Conservation (phyloP, 176 grass and related monocot species). For the Microstegium vimineum region DNA sequence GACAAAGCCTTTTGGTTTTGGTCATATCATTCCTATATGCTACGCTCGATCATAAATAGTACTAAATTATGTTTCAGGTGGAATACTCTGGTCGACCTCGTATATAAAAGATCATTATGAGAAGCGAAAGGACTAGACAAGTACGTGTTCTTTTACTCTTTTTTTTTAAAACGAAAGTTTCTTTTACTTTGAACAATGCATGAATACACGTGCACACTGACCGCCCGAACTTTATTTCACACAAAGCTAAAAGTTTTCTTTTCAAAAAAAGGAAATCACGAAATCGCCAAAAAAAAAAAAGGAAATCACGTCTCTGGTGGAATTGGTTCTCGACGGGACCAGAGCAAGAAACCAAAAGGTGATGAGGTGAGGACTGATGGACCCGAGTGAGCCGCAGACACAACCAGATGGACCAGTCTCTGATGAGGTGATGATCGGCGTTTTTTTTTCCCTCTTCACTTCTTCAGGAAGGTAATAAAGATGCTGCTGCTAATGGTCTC, state of each 20-base stretch:
- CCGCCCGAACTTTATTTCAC: neutral
- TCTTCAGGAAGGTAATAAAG: too few relatives aligned
- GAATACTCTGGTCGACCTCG: too few relatives aligned
- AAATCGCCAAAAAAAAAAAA: too few relatives aligned
- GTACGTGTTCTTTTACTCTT: neutral
- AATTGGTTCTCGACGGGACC: neutral
- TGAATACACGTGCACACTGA: too few relatives aligned
- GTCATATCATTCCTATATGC: too few relatives aligned
- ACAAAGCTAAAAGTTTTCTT: neutral
- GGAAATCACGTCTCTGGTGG: neutral
- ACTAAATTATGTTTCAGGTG: too few relatives aligned
- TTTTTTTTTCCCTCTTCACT: too few relatives aligned
- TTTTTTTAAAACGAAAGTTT: too few relatives aligned
- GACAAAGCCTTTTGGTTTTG: too few relatives aligned
- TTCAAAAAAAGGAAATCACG: accelerated
- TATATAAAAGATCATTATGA: neutral
- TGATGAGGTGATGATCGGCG: too few relatives aligned
- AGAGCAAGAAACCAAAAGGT: neutral
- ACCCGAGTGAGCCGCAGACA: neutral
- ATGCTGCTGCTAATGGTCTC: neutral
- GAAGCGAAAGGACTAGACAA: neutral
- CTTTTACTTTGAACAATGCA: neutral
- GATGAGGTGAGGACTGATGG: neutral
- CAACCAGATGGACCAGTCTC: neutral
- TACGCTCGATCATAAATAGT: too few relatives aligned